phyloP scores from a whole-genome alignment of 2,329 filamentous ascomycete species.

The Alternaria longipes region DNA sequence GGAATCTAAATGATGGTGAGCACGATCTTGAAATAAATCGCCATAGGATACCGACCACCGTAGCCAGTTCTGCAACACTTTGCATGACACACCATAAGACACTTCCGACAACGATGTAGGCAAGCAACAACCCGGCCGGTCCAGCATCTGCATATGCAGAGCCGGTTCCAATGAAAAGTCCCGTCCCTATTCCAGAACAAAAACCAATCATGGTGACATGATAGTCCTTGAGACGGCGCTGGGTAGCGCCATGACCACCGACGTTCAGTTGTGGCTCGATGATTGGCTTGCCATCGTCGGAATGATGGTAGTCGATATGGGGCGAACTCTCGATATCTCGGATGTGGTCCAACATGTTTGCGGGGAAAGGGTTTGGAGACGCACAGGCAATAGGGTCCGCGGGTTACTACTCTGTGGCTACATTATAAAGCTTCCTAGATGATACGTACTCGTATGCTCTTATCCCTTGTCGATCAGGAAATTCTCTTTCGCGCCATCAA shows the following conservation, averaged over 20 bases:
- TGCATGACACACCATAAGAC: conserved; percentile 69
- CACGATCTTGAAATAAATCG: not conserved
- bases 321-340: conserved; percentile 26
- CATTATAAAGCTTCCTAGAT: conserved; percentile 6
- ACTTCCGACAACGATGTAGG: conserved; percentile 63
- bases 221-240: conserved; percentile 27
- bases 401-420: conserved; percentile 4
- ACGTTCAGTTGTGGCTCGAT: conserved; percentile 31
- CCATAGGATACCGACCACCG: conserved; percentile 19
- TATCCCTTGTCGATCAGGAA: conserved; percentile 12
- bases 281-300: conserved; percentile 24
- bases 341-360: conserved; percentile 19
- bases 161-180: conserved; percentile 32
- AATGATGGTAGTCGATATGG: conserved; percentile 11
- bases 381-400: conserved; percentile 1
- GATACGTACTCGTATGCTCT: conserved; percentile 1
- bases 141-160: conserved; percentile 43
- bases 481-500: conserved; percentile 24
- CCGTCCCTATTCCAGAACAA: conserved; percentile 32
- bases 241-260: conserved; percentile 29
- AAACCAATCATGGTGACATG: conserved; percentile 36
- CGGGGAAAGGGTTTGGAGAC: not conserved
- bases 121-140: conserved; percentile 64
- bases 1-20: conserved; percentile 13
- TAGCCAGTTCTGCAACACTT: conserved; percentile 68